These are phyloP conservation scores for Graphilbum sp. DNA, from an alignment of 2,329 filamentous ascomycete genomes.

Conservation along the genomic window DNA sequence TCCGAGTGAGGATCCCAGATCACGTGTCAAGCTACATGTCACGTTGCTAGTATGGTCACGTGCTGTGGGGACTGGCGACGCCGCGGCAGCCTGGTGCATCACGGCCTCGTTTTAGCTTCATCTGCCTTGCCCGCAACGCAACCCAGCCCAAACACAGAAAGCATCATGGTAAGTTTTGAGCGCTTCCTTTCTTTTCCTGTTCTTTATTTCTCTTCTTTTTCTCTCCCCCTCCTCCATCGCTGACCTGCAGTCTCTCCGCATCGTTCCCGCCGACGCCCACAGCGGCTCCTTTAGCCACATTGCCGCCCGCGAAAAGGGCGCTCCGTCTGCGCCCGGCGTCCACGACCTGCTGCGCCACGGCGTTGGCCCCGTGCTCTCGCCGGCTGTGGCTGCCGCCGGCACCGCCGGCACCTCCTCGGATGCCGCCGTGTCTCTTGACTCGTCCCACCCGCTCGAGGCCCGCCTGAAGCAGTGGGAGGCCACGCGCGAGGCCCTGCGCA, in stretches of 20 bases:
- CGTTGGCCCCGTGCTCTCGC: slow-evolving; percentile 45
- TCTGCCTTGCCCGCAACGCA: too few relatives aligned
- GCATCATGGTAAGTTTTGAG: slow-evolving; percentile 30
- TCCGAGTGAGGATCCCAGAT: too few relatives aligned
- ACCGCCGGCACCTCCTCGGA: slow-evolving; percentile 20
- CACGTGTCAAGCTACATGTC: too few relatives aligned
- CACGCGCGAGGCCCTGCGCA: slow-evolving; percentile 75
- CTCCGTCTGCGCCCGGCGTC: slow-evolving; percentile 81
- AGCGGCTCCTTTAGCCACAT: slow-evolving; percentile 49
- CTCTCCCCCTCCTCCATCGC: slow-evolving; percentile 1
- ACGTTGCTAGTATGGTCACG: too few relatives aligned
- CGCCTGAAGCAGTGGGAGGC: slow-evolving; percentile 81
- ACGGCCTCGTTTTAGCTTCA: too few relatives aligned
- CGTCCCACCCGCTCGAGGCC: slow-evolving; percentile 76
- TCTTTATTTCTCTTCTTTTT: not conserved
- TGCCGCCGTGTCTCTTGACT: slow-evolving; percentile 33
- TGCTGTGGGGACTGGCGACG: too few relatives aligned
- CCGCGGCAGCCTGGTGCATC: too few relatives aligned
- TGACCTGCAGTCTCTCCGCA: slow-evolving; percentile 59
- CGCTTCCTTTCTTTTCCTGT: not conserved
- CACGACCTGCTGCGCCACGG: slow-evolving; percentile 86
- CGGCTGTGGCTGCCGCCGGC: slow-evolving; percentile 24
- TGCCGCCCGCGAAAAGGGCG: slow-evolving; percentile 40
- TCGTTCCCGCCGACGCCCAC: slow-evolving; percentile 58
- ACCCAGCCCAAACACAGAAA: too few relatives aligned